phyloP scores from a whole-genome alignment of 1,139 yeast species.

The Taiozyma sp. region DNA sequence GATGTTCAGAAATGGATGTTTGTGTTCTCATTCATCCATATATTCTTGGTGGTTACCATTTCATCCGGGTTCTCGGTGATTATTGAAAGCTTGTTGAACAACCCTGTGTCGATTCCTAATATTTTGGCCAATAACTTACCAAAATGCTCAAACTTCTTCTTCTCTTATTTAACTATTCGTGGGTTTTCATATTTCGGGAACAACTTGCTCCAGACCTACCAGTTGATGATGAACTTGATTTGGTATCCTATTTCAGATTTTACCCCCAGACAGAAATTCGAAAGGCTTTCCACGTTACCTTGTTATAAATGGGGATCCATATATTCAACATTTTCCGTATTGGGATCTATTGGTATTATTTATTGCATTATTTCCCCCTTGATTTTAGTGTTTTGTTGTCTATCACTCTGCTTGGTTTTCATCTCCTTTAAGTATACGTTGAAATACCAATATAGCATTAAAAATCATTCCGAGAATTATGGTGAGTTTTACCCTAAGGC shows the following conservation, averaged over 20 bases:
- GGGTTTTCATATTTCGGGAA: constrained; percentile 73
- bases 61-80: constrained; percentile 77
- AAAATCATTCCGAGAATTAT: constrained; percentile 55
- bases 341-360: constrained; percentile 72
- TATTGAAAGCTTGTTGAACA: constrained; percentile 57
- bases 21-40: constrained; percentile 72
- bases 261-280: constrained; percentile 59
- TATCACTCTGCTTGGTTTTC: constrained; percentile 53
- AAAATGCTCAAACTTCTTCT: constrained; percentile 77
- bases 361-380: constrained; percentile 78
- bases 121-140: constrained; percentile 74
- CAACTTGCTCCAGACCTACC: constrained; percentile 52
- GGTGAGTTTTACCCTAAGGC: constrained; percentile 75
- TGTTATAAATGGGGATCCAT: constrained; percentile 69
- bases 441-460: constrained; percentile 46
- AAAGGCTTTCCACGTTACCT: constrained; percentile 39
- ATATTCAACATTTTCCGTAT: constrained; percentile 71
- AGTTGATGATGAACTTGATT: constrained; percentile 37
- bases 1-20: constrained; percentile 67
- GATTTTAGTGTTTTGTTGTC: constrained; percentile 56
- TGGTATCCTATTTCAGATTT: constrained; percentile 36
- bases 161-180: constrained; percentile 66
- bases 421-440: constrained; percentile 68
- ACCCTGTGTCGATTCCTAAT: constrained; percentile 69
- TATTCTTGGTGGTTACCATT: constrained; percentile 79